phyloP scores from a whole-genome alignment of 495 filamentous ascomycete genomes.

The Echria macrotheca region DNA sequence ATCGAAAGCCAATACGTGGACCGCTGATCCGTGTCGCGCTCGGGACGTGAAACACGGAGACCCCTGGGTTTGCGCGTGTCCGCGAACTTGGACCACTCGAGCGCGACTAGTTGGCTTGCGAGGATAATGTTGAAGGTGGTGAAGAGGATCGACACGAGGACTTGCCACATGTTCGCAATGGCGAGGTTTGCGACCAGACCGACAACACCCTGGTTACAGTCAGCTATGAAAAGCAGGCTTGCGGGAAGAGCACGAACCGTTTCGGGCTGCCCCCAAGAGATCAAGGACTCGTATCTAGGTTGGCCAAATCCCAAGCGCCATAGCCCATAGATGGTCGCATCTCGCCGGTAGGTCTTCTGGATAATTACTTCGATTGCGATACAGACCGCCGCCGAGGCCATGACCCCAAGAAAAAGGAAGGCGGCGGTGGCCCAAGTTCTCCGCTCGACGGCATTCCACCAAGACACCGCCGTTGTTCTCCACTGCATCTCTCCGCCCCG shows the following conservation, averaged over 20 bases:
- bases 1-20: not conserved
- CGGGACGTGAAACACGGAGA: not conserved
- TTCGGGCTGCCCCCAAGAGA: not conserved
- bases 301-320: not conserved
- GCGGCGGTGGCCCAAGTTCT: not conserved
- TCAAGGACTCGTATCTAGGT: not conserved
- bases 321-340: not conserved
- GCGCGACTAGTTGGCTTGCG: not conserved
- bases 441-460: not conserved
- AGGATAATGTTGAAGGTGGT: conserved; percentile 3
- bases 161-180: conserved; percentile 3
- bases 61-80: not conserved
- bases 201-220: not conserved
- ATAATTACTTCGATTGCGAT: not conserved
- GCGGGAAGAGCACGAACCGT: not conserved
- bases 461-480: not conserved
- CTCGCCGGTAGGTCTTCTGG: not conserved
- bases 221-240: not conserved
- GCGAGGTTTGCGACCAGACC: not conserved
- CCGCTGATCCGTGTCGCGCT: not conserved
- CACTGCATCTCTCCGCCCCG: not conserved
- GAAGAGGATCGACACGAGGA: not conserved
- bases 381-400: not conserved
- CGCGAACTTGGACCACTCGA: not conserved
- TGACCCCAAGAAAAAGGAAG: not conserved